Evolutionary conservation across 768 basidiomycete genomes (phyloP).

Genomic region (Russula virescens): DNA sequence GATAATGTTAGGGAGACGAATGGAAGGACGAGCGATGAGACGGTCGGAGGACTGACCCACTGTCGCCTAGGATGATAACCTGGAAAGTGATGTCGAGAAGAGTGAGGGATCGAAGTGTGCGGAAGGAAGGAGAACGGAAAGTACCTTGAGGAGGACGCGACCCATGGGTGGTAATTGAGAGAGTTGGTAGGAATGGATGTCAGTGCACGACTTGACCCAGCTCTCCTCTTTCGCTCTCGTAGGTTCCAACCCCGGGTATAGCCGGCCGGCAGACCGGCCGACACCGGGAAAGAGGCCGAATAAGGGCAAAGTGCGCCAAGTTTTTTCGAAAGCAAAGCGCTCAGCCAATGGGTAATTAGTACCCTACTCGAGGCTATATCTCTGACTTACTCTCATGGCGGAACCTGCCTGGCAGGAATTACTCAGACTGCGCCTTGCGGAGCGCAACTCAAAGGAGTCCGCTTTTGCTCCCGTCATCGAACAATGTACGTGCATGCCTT

Average conservation of each 20-base stretch:
- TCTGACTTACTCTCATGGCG: conserved; percentile 46
- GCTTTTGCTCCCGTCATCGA: conserved; percentile 83
- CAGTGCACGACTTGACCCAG: background rate
- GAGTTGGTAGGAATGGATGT: conserved; percentile 19
- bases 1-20: conserved; percentile 3
- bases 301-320: background rate
- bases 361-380: background rate
- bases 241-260: background rate
- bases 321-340: background rate
- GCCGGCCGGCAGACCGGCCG: background rate
- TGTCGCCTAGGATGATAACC: conserved; percentile 99
- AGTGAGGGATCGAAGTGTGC: conserved; percentile 16
- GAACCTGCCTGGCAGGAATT: conserved; percentile 84
- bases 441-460: conserved; percentile 77
- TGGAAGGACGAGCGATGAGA: background rate
- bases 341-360: no score
- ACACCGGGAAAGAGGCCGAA: no score
- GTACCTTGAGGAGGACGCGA: conserved; percentile 80
- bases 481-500: conserved; percentile 62
- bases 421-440: conserved; percentile 69
- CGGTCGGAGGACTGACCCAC: conserved; percentile 56
- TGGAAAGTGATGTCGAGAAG: conserved; percentile 30
- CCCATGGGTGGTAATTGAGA: conserved; percentile 48
- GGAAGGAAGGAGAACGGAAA: background rate
- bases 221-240: background rate